A percentile compares a stretch with the other conserved stretches of the same genome.
phyloP scores from a whole-genome alignment of 2,329 filamentous ascomycete genomes.

The Pseudogymnoascus verrucosus region DNA sequence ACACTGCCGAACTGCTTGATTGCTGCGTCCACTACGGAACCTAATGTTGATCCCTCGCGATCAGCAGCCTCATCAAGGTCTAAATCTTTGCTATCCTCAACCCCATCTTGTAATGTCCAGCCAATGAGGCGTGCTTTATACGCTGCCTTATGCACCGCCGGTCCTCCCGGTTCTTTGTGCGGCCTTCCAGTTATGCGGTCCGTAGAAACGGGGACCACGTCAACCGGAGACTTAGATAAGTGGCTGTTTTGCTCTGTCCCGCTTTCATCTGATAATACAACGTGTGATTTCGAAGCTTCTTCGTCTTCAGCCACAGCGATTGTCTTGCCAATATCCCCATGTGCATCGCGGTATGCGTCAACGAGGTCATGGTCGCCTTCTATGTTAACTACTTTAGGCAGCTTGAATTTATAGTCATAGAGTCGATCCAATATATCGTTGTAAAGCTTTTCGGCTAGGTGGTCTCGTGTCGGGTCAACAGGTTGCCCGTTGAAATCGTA shows the following conservation, averaged over 20 bases:
- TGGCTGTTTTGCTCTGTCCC: slow-evolving; percentile 10
- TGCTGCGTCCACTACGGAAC: slow-evolving; percentile 87
- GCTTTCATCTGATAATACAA: background rate
- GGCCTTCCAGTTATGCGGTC: slow-evolving; percentile 65
- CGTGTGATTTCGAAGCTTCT: slow-evolving; percentile 49
- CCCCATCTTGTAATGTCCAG: slow-evolving; percentile 64
- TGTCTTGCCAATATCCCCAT: slow-evolving; percentile 59
- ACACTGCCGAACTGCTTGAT: slow-evolving; percentile 79
- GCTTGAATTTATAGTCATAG: slow-evolving; percentile 80
- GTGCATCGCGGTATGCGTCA: slow-evolving; percentile 71
- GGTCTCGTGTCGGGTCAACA: slow-evolving; percentile 71
- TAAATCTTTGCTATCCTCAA: slow-evolving; percentile 57
- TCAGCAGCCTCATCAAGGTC: slow-evolving; percentile 60
- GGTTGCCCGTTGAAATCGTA: slow-evolving; percentile 76
- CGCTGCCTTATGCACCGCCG: slow-evolving; percentile 63
- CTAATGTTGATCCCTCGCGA: slow-evolving; percentile 62
- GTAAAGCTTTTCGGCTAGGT: slow-evolving; percentile 82
- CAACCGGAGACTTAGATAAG: slow-evolving; percentile 24
- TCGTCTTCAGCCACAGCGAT: slow-evolving; percentile 68
- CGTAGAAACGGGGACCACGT: slow-evolving; percentile 55
- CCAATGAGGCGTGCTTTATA: slow-evolving; percentile 74
- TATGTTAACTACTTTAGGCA: slow-evolving; percentile 59
- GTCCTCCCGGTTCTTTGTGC: slow-evolving; percentile 62
- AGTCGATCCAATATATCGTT: slow-evolving; percentile 91
- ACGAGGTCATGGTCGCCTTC: slow-evolving; percentile 79